Evolutionary conservation across 495 filamentous ascomycete species (phyloP).

Genomic region (Filosporella fistucella): DNA sequence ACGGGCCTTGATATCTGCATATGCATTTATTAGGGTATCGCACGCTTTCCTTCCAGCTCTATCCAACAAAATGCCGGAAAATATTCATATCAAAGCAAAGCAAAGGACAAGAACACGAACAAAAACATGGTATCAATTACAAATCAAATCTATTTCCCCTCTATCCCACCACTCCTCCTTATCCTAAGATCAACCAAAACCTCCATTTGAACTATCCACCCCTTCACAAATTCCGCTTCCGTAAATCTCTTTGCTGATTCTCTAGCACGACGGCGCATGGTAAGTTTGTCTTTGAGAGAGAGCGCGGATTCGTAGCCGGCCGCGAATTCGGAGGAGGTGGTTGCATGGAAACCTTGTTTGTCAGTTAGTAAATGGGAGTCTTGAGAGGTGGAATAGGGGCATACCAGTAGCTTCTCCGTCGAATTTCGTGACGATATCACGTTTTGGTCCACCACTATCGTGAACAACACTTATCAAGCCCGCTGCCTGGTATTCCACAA

Average conservation of each 20-base stretch:
- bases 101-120: too few species aligned
- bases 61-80: too few species aligned
- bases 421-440: conserved; percentile 82
- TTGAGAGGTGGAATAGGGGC: too few species aligned
- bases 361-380: not conserved
- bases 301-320: conserved; percentile 72
- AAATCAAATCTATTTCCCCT: too few species aligned
- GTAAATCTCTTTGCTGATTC: conserved; percentile 76
- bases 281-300: conserved; percentile 62
- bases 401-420: conserved; percentile 73
- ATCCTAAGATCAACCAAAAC: conserved; percentile 58
- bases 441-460: conserved; percentile 83
- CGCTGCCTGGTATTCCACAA: conserved; percentile 96
- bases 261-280: conserved; percentile 69
- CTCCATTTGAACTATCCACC: conserved; percentile 70
- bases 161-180: too few species aligned
- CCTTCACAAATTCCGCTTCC: conserved; percentile 74
- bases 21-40: too few species aligned
- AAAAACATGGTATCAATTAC: too few species aligned
- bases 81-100: too few species aligned
- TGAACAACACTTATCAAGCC: conserved; percentile 90
- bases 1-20: too few species aligned
- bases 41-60: too few species aligned
- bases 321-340: conserved; percentile 71
- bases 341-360: conserved; percentile 85